phyloP scores from a whole-genome alignment of 2,329 filamentous ascomycete genomes.

The Hirsutella minnesotensis region DNA sequence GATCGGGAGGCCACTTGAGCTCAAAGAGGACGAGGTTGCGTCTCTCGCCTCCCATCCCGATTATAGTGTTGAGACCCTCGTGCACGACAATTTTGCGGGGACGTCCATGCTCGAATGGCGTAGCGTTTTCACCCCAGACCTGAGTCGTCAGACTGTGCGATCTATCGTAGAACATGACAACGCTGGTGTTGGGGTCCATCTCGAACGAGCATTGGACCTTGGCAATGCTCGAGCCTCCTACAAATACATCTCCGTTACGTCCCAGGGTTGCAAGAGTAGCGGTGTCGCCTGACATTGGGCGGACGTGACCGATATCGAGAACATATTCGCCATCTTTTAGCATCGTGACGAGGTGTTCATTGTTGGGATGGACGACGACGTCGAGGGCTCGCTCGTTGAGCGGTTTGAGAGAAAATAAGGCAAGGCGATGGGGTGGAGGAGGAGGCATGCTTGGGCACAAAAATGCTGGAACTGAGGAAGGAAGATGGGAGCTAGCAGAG shows the following conservation, averaged over 20 bases:
- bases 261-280: background rate
- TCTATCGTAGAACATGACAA: conserved; percentile 5
- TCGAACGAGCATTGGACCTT: conserved; percentile 5
- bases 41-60: conserved; percentile 4
- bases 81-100: conserved; percentile 1
- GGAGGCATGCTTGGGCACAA: no score
- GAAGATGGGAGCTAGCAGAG: no score
- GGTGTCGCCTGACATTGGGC: background rate
- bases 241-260: background rate
- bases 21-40: conserved; percentile 1
- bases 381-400: background rate
- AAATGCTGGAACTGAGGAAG: no score
- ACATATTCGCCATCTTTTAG: background rate
- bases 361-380: background rate
- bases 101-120: background rate
- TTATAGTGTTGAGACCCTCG: background rate
- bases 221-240: background rate
- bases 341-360: background rate
- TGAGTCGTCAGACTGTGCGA: conserved; percentile 1
- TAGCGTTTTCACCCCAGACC: conserved; percentile 1
- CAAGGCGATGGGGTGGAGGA: background rate
- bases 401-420: background rate
- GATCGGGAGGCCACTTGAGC: background rate
- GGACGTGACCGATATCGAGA: background rate
- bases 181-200: background rate